A percentile compares a stretch with the other conserved stretches of the same genome.
phyloP scores from a whole-genome alignment of 176 grass and related monocot genomes.

The Thalia dealbata region DNA sequence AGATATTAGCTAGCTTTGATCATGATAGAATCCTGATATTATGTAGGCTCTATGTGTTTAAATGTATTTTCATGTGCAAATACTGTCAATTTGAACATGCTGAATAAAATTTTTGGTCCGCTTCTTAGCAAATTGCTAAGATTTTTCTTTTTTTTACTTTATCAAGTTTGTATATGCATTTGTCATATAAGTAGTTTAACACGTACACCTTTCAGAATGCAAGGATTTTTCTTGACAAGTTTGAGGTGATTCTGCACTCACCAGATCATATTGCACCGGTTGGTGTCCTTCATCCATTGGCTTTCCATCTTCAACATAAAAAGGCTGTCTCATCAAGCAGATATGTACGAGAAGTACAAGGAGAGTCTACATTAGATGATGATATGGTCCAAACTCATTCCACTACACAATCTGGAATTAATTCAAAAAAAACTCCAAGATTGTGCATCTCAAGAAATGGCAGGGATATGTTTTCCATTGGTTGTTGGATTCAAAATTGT shows the following conservation, averaged over 20 bases:
- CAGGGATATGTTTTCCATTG: constrained; percentile 53
- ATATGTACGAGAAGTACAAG: constrained; percentile 56
- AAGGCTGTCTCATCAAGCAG: constrained; percentile 14
- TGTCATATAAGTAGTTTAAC: constrained; percentile 12
- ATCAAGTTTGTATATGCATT: not conserved
- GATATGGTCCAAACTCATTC: constrained; percentile 25
- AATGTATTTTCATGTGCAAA: not conserved
- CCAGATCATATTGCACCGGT: constrained; percentile 78
- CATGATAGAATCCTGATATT: not conserved
- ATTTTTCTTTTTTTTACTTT: not conserved
- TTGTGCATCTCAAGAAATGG: constrained; percentile 51
- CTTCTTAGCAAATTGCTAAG: not conserved
- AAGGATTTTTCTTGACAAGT: constrained; percentile 81
- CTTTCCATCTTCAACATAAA: constrained; percentile 75
- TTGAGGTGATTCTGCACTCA: constrained; percentile 64
- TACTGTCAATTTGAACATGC: not conserved
- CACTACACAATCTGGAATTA: constrained; percentile 12
- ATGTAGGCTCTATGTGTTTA: not conserved
- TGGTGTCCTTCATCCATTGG: constrained; percentile 73
- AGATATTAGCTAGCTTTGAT: not conserved
- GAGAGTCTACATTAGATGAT: constrained; percentile 9
- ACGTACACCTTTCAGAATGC: constrained; percentile 52
- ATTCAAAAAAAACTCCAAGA: constrained; percentile 26
- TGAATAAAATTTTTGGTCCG: no score
- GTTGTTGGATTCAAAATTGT: constrained; percentile 57